These are phyloP conservation scores for Strobilomyces echinocephalus DNA, from an alignment of 768 basidiomycete species.

Conservation along the genomic window DNA sequence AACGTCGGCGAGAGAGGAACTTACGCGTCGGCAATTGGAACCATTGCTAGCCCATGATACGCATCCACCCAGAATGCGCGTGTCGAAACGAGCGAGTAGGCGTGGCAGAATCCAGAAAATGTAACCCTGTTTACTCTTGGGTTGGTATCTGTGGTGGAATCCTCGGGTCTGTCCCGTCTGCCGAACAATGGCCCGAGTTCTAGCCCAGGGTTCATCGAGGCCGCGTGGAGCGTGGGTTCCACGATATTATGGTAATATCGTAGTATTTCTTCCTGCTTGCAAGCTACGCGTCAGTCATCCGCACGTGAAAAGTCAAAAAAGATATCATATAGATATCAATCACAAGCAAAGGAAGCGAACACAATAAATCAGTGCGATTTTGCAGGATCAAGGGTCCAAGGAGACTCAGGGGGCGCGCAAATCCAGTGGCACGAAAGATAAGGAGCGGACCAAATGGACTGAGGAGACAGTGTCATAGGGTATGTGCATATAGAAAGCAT, in stretches of 20 bases:
- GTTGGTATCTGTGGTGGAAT: not conserved
- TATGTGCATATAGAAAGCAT: not conserved
- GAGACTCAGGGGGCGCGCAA: conserved; percentile 7
- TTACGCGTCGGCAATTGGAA: conserved; percentile 80
- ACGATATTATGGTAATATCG: conserved; percentile 29
- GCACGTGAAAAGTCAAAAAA: conserved; percentile 6
- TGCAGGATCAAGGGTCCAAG: conserved; percentile 17
- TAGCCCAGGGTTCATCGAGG: conserved; percentile 4
- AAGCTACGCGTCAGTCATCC: conserved; percentile 18
- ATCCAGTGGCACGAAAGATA: conserved; percentile 5
- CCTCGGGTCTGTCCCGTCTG: not conserved
- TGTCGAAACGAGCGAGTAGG: conserved; percentile 66
- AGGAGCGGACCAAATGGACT: conserved; percentile 1
- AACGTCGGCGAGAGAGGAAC: conserved; percentile 25
- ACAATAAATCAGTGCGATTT: not conserved
- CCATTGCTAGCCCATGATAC: conserved; percentile 77
- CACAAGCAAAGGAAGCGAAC: conserved; percentile 6
- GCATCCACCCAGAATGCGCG: conserved; percentile 81
- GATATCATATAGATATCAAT: conserved; percentile 3
- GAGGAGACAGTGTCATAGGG: not conserved
- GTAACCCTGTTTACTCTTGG: conserved; percentile 15
- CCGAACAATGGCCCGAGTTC: not conserved
- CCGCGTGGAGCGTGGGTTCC: conserved; percentile 28
- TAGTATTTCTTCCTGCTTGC: conserved; percentile 32
- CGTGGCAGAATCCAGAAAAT: conserved; percentile 29